A percentile compares a stretch with the other conserved stretches of the same genome.
Conservation (phyloP, 345 rosid genomes). For the Arabidopsis suecica region DNA sequence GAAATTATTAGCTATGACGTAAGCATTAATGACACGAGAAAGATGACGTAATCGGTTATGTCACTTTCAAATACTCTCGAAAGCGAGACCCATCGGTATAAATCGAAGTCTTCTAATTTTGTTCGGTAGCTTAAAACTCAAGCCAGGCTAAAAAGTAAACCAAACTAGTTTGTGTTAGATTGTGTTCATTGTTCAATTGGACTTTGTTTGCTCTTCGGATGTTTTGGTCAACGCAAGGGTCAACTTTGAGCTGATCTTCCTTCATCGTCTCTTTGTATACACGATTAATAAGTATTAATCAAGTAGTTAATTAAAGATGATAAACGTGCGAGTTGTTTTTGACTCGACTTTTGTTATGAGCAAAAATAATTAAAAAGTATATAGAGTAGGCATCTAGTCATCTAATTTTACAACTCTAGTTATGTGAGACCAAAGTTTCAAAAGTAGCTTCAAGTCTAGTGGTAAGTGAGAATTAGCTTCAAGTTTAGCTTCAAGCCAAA, state of each 20-base stretch:
- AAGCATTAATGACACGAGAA: constrained; percentile 2
- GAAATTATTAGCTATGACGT: constrained; percentile 1
- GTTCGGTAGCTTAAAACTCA: neutral
- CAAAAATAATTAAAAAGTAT: neutral
- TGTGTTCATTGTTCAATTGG: constrained; percentile 2
- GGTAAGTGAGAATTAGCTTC: constrained; percentile 7
- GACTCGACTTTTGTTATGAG: constrained; percentile 4
- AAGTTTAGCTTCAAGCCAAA: constrained; percentile 4
- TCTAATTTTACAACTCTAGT: constrained; percentile 15
- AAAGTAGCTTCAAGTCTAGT: constrained; percentile 28
- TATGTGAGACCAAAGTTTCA: constrained; percentile 20
- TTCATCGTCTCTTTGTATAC: constrained; percentile 19
- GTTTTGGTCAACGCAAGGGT: constrained; percentile 30
- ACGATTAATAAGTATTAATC: neutral
- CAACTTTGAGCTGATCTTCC: constrained; percentile 15
- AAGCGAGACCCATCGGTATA: constrained; percentile 1
- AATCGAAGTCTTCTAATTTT: constrained; percentile 7
- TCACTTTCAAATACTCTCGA: constrained; percentile 14
- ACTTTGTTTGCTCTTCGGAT: neutral
- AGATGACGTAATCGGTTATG: constrained; percentile 31
- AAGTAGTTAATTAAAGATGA: constrained; percentile 4
- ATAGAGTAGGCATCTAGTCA: constrained; percentile 42
- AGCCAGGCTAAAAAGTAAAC: neutral
- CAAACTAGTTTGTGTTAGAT: constrained; percentile 4
- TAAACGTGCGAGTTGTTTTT: constrained; percentile 28